Percentiles rank a stretch among this genome's conserved stretches.
Evolutionary conservation across 257 asterid species (phyloP).

Genomic region (Thymus quinquecostatus): DNA sequence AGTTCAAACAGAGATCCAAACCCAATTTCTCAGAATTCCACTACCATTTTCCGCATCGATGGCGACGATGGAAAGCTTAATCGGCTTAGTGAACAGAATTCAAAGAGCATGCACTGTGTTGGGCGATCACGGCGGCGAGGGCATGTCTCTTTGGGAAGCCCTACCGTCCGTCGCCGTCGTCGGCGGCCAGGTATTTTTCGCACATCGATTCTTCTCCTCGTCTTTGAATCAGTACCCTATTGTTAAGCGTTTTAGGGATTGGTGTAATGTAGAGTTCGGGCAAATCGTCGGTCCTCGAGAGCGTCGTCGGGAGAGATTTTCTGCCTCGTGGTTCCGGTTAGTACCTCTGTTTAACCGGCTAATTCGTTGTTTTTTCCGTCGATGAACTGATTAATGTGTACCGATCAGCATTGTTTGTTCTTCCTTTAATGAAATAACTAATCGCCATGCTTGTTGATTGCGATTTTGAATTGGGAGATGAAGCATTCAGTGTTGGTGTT

Average conservation of each 20-base stretch:
- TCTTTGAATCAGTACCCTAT: background rate
- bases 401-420: constrained; percentile 6
- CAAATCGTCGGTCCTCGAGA: constrained; percentile 93
- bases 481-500: background rate
- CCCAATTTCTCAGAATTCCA: constrained; percentile 23
- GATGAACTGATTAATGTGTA: background rate
- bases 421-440: background rate
- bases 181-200: constrained; percentile 82
- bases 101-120: constrained; percentile 96
- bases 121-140: constrained; percentile 99
- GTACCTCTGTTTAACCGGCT: background rate
- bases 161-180: constrained; percentile 99
- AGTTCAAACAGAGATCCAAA: constrained; percentile 28
- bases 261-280: constrained; percentile 81
- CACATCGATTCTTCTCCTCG: no score
- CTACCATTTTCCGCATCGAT: constrained; percentile 40
- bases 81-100: constrained; percentile 86
- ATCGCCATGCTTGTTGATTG: constrained; percentile 22
- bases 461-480: constrained; percentile 14
- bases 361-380: constrained; percentile 26
- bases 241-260: constrained; percentile 18
- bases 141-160: constrained; percentile 98
- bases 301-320: constrained; percentile 96
- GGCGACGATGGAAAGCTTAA: constrained; percentile 97
- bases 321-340: constrained; percentile 98